phyloP scores from a whole-genome alignment of 306 rosid species.

The Astragalus membranaceus region DNA sequence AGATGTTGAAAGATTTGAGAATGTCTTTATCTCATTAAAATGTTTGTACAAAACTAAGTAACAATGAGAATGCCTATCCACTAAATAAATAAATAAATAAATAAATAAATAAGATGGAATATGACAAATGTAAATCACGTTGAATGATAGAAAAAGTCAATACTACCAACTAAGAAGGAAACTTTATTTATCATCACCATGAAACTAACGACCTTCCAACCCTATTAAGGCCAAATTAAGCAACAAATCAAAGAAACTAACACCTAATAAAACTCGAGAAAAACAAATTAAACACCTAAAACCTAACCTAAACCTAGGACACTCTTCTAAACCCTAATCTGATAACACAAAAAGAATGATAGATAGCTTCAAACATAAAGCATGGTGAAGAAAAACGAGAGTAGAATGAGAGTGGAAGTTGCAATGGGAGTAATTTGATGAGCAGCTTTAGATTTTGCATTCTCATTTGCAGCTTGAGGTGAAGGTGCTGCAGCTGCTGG shows the following conservation, averaged over 20 bases:
- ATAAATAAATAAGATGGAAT: neutral
- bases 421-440: slow-evolving; percentile 2
- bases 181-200: neutral
- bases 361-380: slow-evolving; percentile 18
- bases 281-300: neutral
- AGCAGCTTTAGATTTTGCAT: slow-evolving; percentile 19
- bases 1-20: no score
- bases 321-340: neutral
- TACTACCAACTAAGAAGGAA: neutral
- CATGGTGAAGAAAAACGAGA: neutral
- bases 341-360: neutral
- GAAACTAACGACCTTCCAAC: neutral
- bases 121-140: neutral
- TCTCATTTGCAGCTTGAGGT: slow-evolving; percentile 25
- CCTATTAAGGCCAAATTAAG: neutral
- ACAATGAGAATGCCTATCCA: no score
- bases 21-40: no score
- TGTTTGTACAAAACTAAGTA: no score
- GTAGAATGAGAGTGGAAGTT: neutral
- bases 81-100: no score
- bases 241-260: neutral
- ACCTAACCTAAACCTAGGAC: neutral
- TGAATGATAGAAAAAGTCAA: neutral
- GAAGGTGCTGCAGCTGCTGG: slow-evolving; percentile 10
- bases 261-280: neutral